Conservation (phyloP, 2,329 filamentous ascomycete species). For the Blastomyces emzantsi region DNA sequence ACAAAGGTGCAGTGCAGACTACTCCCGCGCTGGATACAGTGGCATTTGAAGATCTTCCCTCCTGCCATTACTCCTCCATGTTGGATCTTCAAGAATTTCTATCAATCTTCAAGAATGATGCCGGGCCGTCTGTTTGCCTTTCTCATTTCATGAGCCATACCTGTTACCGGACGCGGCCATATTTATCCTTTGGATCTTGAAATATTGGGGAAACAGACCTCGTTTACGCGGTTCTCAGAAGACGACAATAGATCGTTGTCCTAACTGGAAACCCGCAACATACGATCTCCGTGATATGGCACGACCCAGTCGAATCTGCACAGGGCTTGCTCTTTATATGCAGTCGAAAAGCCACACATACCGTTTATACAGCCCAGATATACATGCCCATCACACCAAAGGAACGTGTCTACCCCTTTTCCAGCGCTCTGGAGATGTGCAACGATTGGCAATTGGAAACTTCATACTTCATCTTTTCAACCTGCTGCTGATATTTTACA, state of each 20-base stretch:
- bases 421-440: neutral
- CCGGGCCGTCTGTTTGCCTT: neutral
- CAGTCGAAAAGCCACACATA: neutral
- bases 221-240: neutral
- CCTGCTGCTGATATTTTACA: neutral
- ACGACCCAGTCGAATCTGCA: neutral
- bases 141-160: neutral
- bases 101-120: neutral
- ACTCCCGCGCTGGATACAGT: neutral
- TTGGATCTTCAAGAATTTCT: neutral
- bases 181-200: neutral
- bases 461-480: neutral
- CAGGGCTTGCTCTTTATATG: neutral
- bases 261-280: no score
- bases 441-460: neutral
- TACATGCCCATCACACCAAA: neutral
- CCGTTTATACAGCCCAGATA: neutral
- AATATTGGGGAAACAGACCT: neutral
- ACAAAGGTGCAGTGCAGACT: no score
- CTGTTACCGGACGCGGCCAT: no score
- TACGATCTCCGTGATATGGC: neutral
- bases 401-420: neutral
- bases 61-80: neutral
- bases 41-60: neutral
- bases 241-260: neutral